Evolutionary conservation across 768 basidiomycete species (phyloP), one percentile per base, ranked within the genome.

Genomic region (Asterophora lycoperdoides): DNA sequence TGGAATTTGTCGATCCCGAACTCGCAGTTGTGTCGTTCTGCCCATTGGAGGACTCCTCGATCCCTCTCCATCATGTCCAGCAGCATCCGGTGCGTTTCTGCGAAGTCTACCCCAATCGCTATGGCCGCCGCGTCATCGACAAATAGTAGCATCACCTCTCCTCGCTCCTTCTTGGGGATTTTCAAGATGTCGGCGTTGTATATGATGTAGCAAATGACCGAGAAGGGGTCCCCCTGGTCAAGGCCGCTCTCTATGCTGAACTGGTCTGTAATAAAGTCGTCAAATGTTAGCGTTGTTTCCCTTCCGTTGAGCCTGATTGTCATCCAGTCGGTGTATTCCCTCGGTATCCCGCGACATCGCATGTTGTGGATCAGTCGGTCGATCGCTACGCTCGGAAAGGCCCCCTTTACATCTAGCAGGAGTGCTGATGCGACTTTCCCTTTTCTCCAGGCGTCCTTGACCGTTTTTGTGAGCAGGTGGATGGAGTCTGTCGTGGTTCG

Each of bases 371-470:
- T 17, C 0, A 71, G 53, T 0, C 42, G 32, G 0, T n/a, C n/a
- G n/a, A n/a, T n/a, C n/a, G n/a, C n/a, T n/a, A n/a, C n/a, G n/a
- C n/a, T n/a, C n/a, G n/a, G n/a, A n/a, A n/a, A n/a, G n/a, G n/a
- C n/a, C n/a, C n/a, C n/a, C n/a, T n/a, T n/a, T n/a, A n/a, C n/a
- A n/a, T n/a, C n/a, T n/a, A n/a, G n/a, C n/a, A n/a, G n/a, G n/a
- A n/a, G n/a, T n/a, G n/a, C n/a, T n/a, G 64, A 58, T 0, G 55
- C 69, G 0, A 68, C 71, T 15, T 63, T 44, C 0, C 49, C 26
- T 13, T 46, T 51, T 1, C 65, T 29, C 72, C 71, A 74, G 0
- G 70, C 67, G 11, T 69, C 64, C 37, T 71, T 64, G n/a, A 75
- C 56, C 6, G 55, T 63, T 0, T 64, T 50, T 9, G 65, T 60